Evolutionary conservation across 2,329 filamentous ascomycete species (phyloP), one percentile per base, ranked within the genome.

Genomic region (Penicillium concentricum): DNA sequence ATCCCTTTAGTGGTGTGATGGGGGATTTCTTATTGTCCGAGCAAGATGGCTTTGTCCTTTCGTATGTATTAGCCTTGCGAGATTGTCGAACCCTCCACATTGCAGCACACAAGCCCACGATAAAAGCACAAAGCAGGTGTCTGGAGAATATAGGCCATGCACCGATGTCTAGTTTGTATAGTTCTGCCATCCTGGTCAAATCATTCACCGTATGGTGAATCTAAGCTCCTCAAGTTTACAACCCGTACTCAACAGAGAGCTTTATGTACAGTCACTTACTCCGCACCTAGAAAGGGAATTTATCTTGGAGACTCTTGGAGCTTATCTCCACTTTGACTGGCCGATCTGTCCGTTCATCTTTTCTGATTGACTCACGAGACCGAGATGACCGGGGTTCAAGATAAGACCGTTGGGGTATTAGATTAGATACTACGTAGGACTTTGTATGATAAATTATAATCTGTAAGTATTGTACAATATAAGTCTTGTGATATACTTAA

Each of bases 1-100:
- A 84, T 54, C 77, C 69, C 2, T 67, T 45, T 4, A 85, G 71
- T 3, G 82, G 77, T 22, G 73, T 64, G 37, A 76, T 65, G 2
- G 62, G 46, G 2, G 69, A 67, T 44, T 69, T 70, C 20, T 58
- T 66, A 12, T 42, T 45, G 37, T 51, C 37, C 9, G 28, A 37
- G 24, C 22, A 46, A 32, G 28, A 20, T 43, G 20, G 3, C 4
- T 32, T 48, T n/a, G 20, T 56, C 30, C 46, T 45, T 24, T 4
- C 30, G 35, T 24, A 18, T 28, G 49, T 32, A n/a, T 7, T 20
- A 8, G 16, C 18, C 41, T 24, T 46, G 18, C 37, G 42, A 47
- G 8, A 35, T 28, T 34, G 41, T 37, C 37, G 41, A 45, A 42
- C n/a, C 45, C n/a, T 46, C 52, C 48, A 54, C 2, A 28, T 22